Base-by-base conservation (phyloP, 2,329 filamentous ascomycete genomes). In the Ophiocordyceps sinensis region DNA sequence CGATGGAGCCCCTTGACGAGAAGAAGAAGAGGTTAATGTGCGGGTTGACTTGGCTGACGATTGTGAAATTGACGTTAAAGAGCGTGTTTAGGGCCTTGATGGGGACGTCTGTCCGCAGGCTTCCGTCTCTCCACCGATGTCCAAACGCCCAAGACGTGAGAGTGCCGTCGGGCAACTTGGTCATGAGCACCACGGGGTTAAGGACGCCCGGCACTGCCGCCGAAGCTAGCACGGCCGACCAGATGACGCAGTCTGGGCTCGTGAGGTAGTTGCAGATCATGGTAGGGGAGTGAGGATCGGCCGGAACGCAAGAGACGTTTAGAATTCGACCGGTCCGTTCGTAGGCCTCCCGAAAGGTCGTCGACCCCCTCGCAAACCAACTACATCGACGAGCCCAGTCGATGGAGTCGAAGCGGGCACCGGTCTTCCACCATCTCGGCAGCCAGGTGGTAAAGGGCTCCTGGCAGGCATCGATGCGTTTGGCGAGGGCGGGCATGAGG, bases 1-100 rank as follows among this genome's bases (percentile, higher is more conserved):
- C 91, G 10, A 96, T 88, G 0, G 84, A 82, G 11, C 91, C 91
- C 29, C 91, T 77, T 1, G 88, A 94, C 26, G 84, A 91, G 68
- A 96, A 98, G 73, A 98, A 96, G 71, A 98, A 98, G 28, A 96
- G 78, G 54, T 94, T 96, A 61, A 98, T 89, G 59, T 98, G 91
- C 2, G 91, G 91, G 59, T 98, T 98, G 38, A 95, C 89, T 64
- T 87, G 75, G 50, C 70, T 73, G 51, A 80, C 91, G 48, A 98
- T 88, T 48, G 85, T 89, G 61, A 96, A 98, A 58, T 94, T 95
- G 59, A 96, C 91, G 59, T 96, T 96, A 68, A 98, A 98, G 56
- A 96, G 86, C 1, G 94, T 71, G 58, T 98, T 96, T 40, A 98
- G 71, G 2, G 88, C 83, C 61, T 89, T 91, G 54, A 98, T 77